Base-by-base conservation (phyloP, 2,329 filamentous ascomycete genomes). In the Verticillium longisporum region DNA sequence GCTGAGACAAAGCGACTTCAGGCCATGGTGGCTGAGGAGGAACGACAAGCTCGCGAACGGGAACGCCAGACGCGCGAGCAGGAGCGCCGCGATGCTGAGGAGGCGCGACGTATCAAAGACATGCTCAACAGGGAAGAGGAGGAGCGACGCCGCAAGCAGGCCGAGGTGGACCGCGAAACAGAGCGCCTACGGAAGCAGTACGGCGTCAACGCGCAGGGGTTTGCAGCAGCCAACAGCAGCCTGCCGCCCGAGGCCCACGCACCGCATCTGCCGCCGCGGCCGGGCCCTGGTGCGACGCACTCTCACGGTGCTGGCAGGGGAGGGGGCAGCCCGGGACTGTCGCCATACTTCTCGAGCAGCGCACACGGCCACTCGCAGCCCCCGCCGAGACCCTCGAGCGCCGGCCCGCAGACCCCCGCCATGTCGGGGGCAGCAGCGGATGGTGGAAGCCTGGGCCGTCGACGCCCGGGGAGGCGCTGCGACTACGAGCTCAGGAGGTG, bases 1-100 rank as follows among this genome's bases (percentile, higher is more conserved):
- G 85, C 86, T 54, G 93, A 97, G 74, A 96, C 92, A 0, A 88
- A 88, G 66, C 83, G 92, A 0, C 76, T 97, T 7, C 78, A 82
- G 67, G 80, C 78, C 38, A 74, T 84, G 71, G 78, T 84, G 9
- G 76, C 74, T 1, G 72, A 75, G 67, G 79, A 78, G 69, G 82
- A 81, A 69, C 80, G 79, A 18, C 79, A 78, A 63, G 80, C 83
- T 55, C 78, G 78, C 11, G 84, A 89, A 66, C 80, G 81, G 6
- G 80, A 83, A 63, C 80, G 75, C 64, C 33, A 37, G 55, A 36
- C 55, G 6, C 79, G 80, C 11, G 86, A 89, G 57, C 70, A 72
- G 34, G 80, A 79, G 41, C 84, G 85, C 66, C 77, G 80, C 61
- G 78, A 72, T 26, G 69, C 60, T 3, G 58, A 66, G 59, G 60